Evolutionary conservation across 164 flowering plant species (phyloP).

Genomic region (Paratinospora sagittata): DNA sequence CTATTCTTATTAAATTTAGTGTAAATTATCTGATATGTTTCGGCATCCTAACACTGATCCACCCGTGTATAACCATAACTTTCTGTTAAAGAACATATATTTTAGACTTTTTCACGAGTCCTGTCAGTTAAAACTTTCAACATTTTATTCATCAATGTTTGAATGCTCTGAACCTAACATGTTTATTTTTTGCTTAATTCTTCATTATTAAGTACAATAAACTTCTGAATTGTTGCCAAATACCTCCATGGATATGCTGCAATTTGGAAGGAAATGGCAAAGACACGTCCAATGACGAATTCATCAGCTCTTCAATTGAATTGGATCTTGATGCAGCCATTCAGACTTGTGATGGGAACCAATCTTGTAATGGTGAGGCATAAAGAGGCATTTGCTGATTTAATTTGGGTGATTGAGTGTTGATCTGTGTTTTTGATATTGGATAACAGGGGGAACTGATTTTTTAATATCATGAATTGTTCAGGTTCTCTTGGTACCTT

Average conservation of each 20-base stretch:
- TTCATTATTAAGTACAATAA: conserved; percentile 57
- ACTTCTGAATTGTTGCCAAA: conserved; percentile 45
- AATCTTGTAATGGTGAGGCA: conserved; percentile 35
- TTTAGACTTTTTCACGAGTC: background rate
- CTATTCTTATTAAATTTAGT: too few species aligned
- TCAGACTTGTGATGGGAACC: conserved; percentile 25
- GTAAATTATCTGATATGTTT: background rate
- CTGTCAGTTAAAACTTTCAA: background rate
- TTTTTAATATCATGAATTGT: background rate
- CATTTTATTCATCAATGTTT: background rate
- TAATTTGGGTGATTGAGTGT: background rate
- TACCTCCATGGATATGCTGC: conserved; percentile 89
- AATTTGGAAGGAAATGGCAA: conserved; percentile 65
- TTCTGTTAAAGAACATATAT: background rate
- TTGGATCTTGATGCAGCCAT: conserved; percentile 53
- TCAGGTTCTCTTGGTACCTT: conserved; percentile 42
- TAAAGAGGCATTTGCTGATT: background rate
- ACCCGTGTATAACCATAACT: background rate
- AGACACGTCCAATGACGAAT: conserved; percentile 36
- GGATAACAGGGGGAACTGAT: background rate
- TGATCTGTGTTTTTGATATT: background rate
- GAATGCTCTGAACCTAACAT: conserved; percentile 23
- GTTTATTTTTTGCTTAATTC: conserved; percentile 9
- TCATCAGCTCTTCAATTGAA: conserved; percentile 48
- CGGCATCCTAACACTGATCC: background rate